Evolutionary conservation across 108 stramenopile species (phyloP).

Genomic region (Asterionellopsis glacialis): DNA sequence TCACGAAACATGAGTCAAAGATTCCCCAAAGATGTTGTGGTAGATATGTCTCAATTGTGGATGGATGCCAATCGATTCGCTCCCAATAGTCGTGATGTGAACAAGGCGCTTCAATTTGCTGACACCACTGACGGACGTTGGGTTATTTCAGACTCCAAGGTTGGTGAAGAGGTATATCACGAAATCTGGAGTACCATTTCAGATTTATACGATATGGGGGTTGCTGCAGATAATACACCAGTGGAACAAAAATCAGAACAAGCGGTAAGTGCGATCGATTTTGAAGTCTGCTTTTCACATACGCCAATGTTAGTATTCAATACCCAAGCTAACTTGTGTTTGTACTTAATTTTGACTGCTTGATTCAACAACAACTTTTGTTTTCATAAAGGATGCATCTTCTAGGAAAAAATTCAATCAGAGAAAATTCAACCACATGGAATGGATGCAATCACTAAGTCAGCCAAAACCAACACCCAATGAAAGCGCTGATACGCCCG

Average conservation of each 20-base stretch:
- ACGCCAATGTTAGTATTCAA: too few species aligned
- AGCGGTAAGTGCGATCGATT: too few species aligned
- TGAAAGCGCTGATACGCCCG: not conserved
- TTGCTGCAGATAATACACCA: too few species aligned
- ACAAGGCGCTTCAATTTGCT: not conserved
- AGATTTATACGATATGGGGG: not conserved
- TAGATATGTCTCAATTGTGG: not conserved
- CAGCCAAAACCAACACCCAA: not conserved
- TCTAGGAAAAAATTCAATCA: not conserved
- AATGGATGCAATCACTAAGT: not conserved
- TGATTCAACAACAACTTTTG: too few species aligned
- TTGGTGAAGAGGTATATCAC: conserved; percentile 10
- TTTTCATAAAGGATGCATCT: not conserved
- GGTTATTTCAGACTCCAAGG: conserved; percentile 3
- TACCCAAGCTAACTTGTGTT: too few species aligned
- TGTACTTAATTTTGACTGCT: too few species aligned
- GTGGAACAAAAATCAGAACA: too few species aligned
- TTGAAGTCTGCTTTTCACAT: too few species aligned
- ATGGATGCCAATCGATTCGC: not conserved
- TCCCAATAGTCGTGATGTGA: not conserved
- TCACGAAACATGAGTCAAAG: too few species aligned
- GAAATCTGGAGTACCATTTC: conserved; percentile 5
- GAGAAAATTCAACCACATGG: conserved; percentile 1
- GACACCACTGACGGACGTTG: not conserved
- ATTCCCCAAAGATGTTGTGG: not conserved